phyloP scores from a whole-genome alignment of 441 rosid genomes.

The Populus hybrid region DNA sequence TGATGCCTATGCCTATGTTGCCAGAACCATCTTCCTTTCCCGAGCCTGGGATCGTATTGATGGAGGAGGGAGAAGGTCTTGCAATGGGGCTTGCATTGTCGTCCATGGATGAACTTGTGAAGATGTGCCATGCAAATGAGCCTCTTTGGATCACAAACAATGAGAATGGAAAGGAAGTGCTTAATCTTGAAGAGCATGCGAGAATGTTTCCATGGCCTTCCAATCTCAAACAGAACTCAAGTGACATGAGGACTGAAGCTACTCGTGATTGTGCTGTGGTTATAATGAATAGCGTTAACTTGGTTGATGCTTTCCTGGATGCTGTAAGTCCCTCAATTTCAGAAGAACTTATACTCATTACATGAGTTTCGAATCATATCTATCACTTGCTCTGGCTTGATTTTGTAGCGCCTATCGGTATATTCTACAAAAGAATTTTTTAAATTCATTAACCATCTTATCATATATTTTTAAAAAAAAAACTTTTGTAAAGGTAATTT shows the following conservation, averaged over 20 bases:
- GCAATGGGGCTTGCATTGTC: constrained; percentile 80
- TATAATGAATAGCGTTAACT: constrained; percentile 83
- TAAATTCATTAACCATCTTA: neutral
- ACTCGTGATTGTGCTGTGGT: constrained; percentile 62
- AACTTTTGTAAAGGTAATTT: neutral
- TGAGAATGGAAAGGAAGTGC: constrained; percentile 38
- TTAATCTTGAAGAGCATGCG: constrained; percentile 59
- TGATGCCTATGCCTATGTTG: constrained; percentile 55
- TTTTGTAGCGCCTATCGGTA: neutral
- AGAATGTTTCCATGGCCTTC: constrained; percentile 67
- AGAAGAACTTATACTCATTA: neutral
- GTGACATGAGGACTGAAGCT: constrained; percentile 59
- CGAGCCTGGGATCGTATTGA: constrained; percentile 36
- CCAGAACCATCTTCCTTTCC: constrained; percentile 37
- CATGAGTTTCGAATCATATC: neutral
- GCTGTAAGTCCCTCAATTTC: constrained; percentile 46
- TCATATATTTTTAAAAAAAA: neutral
- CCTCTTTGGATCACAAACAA: constrained; percentile 64
- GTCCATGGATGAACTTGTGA: constrained; percentile 59
- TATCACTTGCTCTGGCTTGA: no score
- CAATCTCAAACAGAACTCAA: constrained; percentile 34
- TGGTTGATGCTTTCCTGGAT: constrained; percentile 77
- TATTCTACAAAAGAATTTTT: neutral
- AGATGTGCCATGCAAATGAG: constrained; percentile 54
- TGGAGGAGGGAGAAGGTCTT: constrained; percentile 65